Evolutionary conservation across 306 rosid species (phyloP), one percentile per base, ranked within the genome.

Genomic region (Quercus suber): DNA sequence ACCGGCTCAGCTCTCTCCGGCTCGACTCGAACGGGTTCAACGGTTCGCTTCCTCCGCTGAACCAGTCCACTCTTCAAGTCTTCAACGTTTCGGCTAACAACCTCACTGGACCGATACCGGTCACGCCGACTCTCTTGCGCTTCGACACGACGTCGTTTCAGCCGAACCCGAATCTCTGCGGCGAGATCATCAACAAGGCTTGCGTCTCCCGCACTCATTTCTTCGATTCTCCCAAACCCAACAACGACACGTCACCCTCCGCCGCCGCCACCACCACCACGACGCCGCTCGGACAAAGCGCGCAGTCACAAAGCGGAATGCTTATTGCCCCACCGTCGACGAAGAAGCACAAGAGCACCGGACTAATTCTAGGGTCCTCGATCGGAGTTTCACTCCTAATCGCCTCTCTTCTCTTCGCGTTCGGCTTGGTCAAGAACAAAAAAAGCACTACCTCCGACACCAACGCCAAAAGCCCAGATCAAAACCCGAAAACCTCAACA

Each of bases 51-150:
- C 99, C 99, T 5, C 49, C 91, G 4, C 43, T 94, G 7, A 92
- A 91, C 77, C 92, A 89, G 70, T 85, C 97, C 4, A 67, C 61
- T 12, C 88, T 94, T 4, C 69, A 30, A 25, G 4, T 71, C 75
- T 78, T 94, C 51, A 87, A 91, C 33, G 84, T 92, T 18, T 88
- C 97, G 14, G 25, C 51, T 1, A 94, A 94, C 74, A 85, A 94
- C 76, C 85, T 94, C 30, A 79, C 93, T 30, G 97, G 99, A 0
- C 82, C 86, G 0, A 79, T 94, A 67, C 97, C 97, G 18, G 79
- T 53, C 0, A 92, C 97, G 0, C 77, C 82, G 0, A 64, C 94
- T 1, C 95, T 94, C 0, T 15, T 89, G 20, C 87, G 86, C 0
- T 89, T 94, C 45, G 59, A 73, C 13, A 35, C 89, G 37, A 33